phyloP scores from a whole-genome alignment of 108 stramenopile species.

The Schizochytrium sp. region DNA sequence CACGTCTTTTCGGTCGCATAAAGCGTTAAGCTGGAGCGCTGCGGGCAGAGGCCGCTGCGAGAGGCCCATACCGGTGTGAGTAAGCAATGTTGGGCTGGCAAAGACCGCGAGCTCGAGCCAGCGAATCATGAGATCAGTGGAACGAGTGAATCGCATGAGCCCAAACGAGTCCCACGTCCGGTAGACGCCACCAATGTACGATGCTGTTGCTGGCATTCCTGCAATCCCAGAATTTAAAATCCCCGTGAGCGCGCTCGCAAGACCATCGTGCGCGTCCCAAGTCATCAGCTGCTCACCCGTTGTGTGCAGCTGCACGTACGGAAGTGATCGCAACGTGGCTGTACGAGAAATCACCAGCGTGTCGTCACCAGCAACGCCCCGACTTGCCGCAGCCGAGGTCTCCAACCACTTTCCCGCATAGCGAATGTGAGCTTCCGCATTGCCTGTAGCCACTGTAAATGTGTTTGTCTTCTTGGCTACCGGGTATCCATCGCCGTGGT shows the following conservation, averaged over 20 bases:
- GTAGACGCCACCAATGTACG: neutral
- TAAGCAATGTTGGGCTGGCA: neutral
- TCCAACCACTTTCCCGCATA: neutral
- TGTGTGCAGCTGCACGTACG: neutral
- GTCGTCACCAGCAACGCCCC: neutral
- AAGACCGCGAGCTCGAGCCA: constrained; percentile 16
- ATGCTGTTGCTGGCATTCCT: neutral
- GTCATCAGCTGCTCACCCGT: neutral
- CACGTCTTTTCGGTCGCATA: neutral
- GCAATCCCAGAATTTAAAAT: neutral
- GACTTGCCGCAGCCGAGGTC: neutral
- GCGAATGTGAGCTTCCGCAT: neutral
- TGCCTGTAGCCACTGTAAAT: neutral
- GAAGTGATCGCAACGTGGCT: neutral
- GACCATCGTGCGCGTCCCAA: neutral
- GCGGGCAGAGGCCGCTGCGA: neutral
- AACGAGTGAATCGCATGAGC: neutral
- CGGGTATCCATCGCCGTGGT: constrained; percentile 7
- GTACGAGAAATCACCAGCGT: neutral
- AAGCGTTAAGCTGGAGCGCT: neutral
- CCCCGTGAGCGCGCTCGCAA: constrained; percentile 1
- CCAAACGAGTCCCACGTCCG: neutral
- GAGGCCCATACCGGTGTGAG: neutral
- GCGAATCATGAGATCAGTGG: neutral
- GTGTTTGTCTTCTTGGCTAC: neutral